phyloP scores from a whole-genome alignment of 2,329 filamentous ascomycete genomes.

The Chalara sp. region DNA sequence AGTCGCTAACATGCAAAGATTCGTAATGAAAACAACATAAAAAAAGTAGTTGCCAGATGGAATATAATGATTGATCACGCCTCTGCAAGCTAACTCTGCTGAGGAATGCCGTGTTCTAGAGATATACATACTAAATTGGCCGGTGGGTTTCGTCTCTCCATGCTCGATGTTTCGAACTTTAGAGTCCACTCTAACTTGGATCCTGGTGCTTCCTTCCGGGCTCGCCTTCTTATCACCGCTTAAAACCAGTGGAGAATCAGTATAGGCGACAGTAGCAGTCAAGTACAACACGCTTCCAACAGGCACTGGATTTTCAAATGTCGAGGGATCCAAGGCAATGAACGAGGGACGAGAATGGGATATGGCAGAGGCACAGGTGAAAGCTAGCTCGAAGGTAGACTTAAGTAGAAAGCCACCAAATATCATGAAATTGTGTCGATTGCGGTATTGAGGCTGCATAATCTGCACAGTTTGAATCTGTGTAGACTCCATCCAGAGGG shows the following conservation, averaged over 20 bases:
- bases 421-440: conserved; percentile 67
- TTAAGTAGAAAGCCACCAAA: conserved; percentile 67
- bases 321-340: conserved; percentile 62
- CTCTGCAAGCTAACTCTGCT: too few relatives aligned
- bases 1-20: too few relatives aligned
- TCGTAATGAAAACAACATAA: too few relatives aligned
- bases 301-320: conserved; percentile 66
- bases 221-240: conserved; percentile 22
- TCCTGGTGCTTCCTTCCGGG: conserved; percentile 44
- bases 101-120: too few relatives aligned
- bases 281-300: conserved; percentile 66
- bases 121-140: conserved; percentile 46
- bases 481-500: conserved; percentile 56
- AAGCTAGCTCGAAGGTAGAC: conserved; percentile 65
- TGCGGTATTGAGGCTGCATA: conserved; percentile 67
- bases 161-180: conserved; percentile 66
- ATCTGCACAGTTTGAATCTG: conserved; percentile 60
- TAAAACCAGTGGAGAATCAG: conserved; percentile 46
- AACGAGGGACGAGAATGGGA: conserved; percentile 62
- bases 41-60: too few relatives aligned
- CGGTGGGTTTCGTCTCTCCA: conserved; percentile 58
- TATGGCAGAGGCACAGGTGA: conserved; percentile 63
- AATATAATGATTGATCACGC: too few relatives aligned
- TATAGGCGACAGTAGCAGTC: conserved; percentile 61
- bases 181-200: conserved; percentile 62